Evolutionary conservation across 2,329 filamentous ascomycete genomes (phyloP), one percentile per base, ranked within the genome.

Genomic region (Phialocephala subalpina): DNA sequence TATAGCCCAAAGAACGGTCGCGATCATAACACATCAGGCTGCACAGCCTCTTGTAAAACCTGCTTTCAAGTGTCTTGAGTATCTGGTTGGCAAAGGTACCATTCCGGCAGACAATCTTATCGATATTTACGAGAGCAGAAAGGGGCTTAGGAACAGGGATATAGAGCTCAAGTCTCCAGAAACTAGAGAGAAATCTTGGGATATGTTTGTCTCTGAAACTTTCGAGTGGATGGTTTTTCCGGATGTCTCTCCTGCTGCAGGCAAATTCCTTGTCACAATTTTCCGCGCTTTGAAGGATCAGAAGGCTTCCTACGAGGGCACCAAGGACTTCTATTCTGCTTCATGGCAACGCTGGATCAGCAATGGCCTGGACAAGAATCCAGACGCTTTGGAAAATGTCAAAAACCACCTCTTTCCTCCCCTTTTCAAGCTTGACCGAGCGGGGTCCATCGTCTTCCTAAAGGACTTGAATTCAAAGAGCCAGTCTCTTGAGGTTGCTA

Each of bases 11-110:
- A 84, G 80, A 5, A 81, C 89, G 7, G 73, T 91, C 18, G 83
- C 85, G 1, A 86, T 90, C 16, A 83, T 92, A 49, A 82, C 84
- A 25, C 84, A 86, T 64, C 82, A 86, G 66, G 87, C 87, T 38
- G 82, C 87, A 18, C 88, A 86, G 69, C 85, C 88, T 11, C 82
- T 90, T 60, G 87, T 89, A 47, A 93, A 93, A 75, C 90, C 90
- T 40, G 87, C 89, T 7, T 84, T 93, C 67, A 89, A 90, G 73
- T 86, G 86, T 18, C 79, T 93, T 42, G 88, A 91, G 57, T 84
- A 89, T 72, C 85, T 93, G 64, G 74, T 93, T 3, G 80, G 82
- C 57, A 93, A 91, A 75, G 79, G 81, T 1, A 81, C 89, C 14
- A 78, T 91, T 29, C 80, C 79, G 72, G 72, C 69, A 9, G 45